Conservation (phyloP, 2,329 filamentous ascomycete genomes). For the Colletotrichum tabaci region DNA sequence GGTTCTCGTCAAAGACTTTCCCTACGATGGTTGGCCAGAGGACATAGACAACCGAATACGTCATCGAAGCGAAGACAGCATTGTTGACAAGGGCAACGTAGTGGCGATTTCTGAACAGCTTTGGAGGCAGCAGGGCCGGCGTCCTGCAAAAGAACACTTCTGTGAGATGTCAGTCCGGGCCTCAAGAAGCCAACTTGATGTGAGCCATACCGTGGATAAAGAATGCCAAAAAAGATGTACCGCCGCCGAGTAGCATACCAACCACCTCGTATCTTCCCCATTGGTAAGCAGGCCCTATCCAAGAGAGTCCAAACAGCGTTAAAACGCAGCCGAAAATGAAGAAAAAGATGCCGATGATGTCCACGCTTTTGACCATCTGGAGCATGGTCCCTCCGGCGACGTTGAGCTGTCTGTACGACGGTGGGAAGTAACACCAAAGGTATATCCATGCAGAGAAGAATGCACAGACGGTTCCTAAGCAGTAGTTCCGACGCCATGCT, state of each 20-base stretch:
- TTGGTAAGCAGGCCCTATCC: slow-evolving; percentile 1
- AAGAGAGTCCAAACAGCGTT: slow-evolving; percentile 12
- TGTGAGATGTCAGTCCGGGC: slow-evolving; percentile 43
- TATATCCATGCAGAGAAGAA: slow-evolving; percentile 58
- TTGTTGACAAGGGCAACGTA: slow-evolving; percentile 57
- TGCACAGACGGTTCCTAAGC: slow-evolving; percentile 61
- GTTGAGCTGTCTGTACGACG: slow-evolving; percentile 60
- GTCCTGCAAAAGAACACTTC: slow-evolving; percentile 43
- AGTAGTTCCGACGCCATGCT: slow-evolving; percentile 66
- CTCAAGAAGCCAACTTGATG: neutral
- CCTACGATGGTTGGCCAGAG: slow-evolving; percentile 61
- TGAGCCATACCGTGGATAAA: slow-evolving; percentile 13
- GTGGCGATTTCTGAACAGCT: slow-evolving; percentile 58
- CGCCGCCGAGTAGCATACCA: slow-evolving; percentile 43
- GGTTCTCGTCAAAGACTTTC: slow-evolving; percentile 57
- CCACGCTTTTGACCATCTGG: slow-evolving; percentile 60
- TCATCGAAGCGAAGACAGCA: slow-evolving; percentile 58
- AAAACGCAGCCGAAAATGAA: slow-evolving; percentile 57
- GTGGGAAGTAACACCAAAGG: slow-evolving; percentile 63
- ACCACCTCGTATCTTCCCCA: slow-evolving; percentile 48
- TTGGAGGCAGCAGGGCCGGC: slow-evolving; percentile 58
- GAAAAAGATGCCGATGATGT: slow-evolving; percentile 61
- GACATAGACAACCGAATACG: slow-evolving; percentile 61
- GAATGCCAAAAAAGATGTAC: slow-evolving; percentile 1
- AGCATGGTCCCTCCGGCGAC: slow-evolving; percentile 52